Evolutionary conservation across 495 filamentous ascomycete genomes (phyloP).

Genomic region (Cairneyella variabilis): DNA sequence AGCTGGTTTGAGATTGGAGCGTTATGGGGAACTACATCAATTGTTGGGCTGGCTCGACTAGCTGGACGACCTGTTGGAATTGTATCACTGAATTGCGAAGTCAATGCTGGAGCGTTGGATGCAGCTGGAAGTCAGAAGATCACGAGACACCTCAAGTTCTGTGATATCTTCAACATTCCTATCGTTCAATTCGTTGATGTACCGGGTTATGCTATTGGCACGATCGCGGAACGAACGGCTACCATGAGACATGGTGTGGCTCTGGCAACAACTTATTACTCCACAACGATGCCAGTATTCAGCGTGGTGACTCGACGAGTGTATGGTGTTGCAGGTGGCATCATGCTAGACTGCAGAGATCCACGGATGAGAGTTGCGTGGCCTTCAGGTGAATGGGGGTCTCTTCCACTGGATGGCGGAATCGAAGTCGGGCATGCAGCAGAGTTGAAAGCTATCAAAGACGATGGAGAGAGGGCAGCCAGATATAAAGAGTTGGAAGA

Average conservation of each 20-base stretch:
- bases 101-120: constrained; percentile 57
- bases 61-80: constrained; percentile 53
- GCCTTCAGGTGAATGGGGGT: constrained; percentile 60
- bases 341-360: constrained; percentile 59
- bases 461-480: constrained; percentile 35
- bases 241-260: constrained; percentile 61
- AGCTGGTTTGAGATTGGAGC: constrained; percentile 62
- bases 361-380: constrained; percentile 57
- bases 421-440: constrained; percentile 59
- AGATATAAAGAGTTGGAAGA: constrained; percentile 51
- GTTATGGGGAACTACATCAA: constrained; percentile 58
- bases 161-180: constrained; percentile 61
- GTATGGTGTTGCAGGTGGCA: constrained; percentile 57
- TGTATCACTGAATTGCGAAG: constrained; percentile 54
- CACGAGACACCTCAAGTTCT: constrained; percentile 53
- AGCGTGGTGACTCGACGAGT: constrained; percentile 53
- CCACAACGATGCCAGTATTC: constrained; percentile 57
- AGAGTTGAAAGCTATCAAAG: constrained; percentile 53
- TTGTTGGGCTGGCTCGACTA: constrained; percentile 54
- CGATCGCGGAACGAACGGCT: constrained; percentile 55
- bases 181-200: constrained; percentile 61
- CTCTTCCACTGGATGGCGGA: constrained; percentile 54
- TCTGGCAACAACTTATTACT: constrained; percentile 54
- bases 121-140: constrained; percentile 57
- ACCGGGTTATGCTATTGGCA: constrained; percentile 60